Evolutionary conservation across 495 filamentous ascomycete genomes (phyloP).

Genomic region (Lasiosphaeria hispida): DNA sequence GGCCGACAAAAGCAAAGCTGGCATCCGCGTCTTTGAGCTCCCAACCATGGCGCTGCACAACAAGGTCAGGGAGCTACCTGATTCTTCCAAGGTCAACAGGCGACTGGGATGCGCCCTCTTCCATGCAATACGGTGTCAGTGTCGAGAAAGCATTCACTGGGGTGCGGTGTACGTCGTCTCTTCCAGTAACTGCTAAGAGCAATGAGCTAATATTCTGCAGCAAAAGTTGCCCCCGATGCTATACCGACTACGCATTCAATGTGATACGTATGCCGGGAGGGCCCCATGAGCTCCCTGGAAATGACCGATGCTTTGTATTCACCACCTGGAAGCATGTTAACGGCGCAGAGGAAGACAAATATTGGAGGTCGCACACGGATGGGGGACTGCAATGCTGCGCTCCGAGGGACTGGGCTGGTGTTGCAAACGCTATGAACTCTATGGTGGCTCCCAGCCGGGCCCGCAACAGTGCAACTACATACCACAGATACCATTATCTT

Average conservation of each 20-base stretch:
- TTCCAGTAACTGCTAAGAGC: not conserved
- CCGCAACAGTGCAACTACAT: not conserved
- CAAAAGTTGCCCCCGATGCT: not conserved
- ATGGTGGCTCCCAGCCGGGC: not conserved
- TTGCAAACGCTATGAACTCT: not conserved
- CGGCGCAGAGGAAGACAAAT: not conserved
- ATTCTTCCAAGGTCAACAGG: not conserved
- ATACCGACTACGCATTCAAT: slow-evolving; percentile 1
- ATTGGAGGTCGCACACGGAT: not conserved
- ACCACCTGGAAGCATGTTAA: slow-evolving; percentile 1
- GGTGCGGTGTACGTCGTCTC: not conserved
- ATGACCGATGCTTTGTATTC: slow-evolving; percentile 1
- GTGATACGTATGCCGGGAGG: not conserved
- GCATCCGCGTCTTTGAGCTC: not conserved
- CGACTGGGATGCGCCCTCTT: not conserved
- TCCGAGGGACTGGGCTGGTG: not conserved
- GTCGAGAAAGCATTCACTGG: slow-evolving; percentile 3
- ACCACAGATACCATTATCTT: too few relatives aligned
- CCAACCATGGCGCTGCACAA: not conserved
- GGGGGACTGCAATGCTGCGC: not conserved
- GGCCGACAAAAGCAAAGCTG: not conserved
- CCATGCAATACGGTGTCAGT: not conserved
- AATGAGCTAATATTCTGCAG: not conserved
- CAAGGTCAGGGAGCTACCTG: not conserved
- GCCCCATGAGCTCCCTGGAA: not conserved